These are phyloP conservation scores for Prototheca cutis DNA, from an alignment of 163 green algal species.

Conservation along the genomic window DNA sequence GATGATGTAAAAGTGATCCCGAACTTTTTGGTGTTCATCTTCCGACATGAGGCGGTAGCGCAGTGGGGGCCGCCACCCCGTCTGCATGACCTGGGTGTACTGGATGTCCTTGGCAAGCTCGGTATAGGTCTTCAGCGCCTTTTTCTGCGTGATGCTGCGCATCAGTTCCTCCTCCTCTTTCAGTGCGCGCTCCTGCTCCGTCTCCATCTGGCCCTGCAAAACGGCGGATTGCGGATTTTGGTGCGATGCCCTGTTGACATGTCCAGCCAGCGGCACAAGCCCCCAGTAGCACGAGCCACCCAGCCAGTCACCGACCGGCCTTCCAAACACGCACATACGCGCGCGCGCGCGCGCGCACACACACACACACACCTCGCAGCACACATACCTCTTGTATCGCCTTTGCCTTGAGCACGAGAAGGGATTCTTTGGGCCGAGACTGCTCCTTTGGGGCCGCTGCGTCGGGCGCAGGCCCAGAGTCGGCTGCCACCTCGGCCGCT, in stretches of 20 bases:
- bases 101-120: slow-evolving; percentile 75
- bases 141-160: slow-evolving; percentile 69
- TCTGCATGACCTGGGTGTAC: slow-evolving; percentile 49
- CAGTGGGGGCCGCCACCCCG: slow-evolving; percentile 86
- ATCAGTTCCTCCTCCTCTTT: slow-evolving; percentile 87
- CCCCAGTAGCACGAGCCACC: no score
- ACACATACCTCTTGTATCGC: slow-evolving; percentile 28
- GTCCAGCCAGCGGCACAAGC: no score
- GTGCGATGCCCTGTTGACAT: no score
- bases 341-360: no score
- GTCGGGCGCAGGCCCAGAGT: neutral
- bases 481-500: no score
- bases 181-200: slow-evolving; percentile 52
- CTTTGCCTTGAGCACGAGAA: slow-evolving; percentile 52
- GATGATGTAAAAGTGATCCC: slow-evolving; percentile 86
- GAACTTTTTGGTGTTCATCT: slow-evolving; percentile 47
- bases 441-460: neutral
- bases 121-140: slow-evolving; percentile 81
- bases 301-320: no score
- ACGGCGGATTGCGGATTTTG: no score
- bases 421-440: slow-evolving; percentile 47
- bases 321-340: no score
- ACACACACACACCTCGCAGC: no score
- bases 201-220: slow-evolving; percentile 33
- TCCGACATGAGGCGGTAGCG: slow-evolving; percentile 56